These are phyloP conservation scores for Aspergillus cristatus DNA, from an alignment of 495 filamentous ascomycete species.

Conservation along the genomic window DNA sequence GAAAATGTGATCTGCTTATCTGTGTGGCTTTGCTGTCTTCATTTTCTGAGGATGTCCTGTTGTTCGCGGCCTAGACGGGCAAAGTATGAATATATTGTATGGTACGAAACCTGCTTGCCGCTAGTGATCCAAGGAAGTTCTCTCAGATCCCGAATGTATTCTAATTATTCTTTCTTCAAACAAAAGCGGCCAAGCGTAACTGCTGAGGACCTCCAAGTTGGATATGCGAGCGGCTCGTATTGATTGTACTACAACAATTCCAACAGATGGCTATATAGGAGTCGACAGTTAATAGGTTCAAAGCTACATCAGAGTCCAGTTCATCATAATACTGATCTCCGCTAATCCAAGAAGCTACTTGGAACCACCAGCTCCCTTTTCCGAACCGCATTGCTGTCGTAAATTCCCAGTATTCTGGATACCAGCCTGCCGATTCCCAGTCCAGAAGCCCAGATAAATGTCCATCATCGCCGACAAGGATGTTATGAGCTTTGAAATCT, in stretches of 20 bases:
- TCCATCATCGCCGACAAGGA: constrained; percentile 31
- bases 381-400: constrained; percentile 22
- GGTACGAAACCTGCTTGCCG: too few species aligned
- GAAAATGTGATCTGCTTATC: too few species aligned
- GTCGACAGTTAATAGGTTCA: constrained; percentile 18
- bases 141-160: too few species aligned
- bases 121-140: too few species aligned
- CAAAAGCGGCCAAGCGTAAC: neutral
- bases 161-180: constrained; percentile 20
- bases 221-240: too few species aligned
- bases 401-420: constrained; percentile 48
- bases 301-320: constrained; percentile 14
- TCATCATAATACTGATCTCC: constrained; percentile 15
- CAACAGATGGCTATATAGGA: constrained; percentile 13
- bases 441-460: constrained; percentile 43
- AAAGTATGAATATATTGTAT: too few species aligned
- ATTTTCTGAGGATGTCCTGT: too few species aligned
- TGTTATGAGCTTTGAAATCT: constrained; percentile 40
- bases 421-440: constrained; percentile 46
- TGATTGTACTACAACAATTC: too few species aligned
- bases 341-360: constrained; percentile 18
- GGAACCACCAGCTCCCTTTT: constrained; percentile 17
- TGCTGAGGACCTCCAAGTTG: too few species aligned
- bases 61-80: too few species aligned
- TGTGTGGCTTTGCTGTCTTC: too few species aligned